A percentile compares a stretch with the other conserved stretches of the same genome.
Conservation (phyloP, 2,329 filamentous ascomycete genomes). For the Xylariaceae sp. region DNA sequence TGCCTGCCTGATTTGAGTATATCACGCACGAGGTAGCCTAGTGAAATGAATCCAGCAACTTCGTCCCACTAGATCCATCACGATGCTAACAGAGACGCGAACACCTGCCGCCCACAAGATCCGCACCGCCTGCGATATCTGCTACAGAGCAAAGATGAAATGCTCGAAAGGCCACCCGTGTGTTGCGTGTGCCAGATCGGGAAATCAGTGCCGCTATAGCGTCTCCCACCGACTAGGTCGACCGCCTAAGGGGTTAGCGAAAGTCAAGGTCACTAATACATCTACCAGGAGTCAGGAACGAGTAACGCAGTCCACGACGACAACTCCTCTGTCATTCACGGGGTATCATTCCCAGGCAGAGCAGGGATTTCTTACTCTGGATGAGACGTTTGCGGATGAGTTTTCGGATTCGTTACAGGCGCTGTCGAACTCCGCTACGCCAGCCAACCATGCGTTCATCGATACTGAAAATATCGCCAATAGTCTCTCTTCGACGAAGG, state of each 20-base stretch:
- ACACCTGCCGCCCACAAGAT: slow-evolving; percentile 1
- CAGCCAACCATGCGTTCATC: background rate
- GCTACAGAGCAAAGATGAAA: slow-evolving; percentile 2
- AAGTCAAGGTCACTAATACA: background rate
- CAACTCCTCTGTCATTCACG: background rate
- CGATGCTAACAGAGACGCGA: background rate
- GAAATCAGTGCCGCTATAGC: slow-evolving; percentile 2
- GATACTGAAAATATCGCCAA: background rate
- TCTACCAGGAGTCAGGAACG: background rate
- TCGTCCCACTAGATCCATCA: background rate
- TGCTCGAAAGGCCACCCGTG: slow-evolving; percentile 4
- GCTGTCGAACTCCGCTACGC: background rate
- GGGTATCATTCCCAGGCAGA: background rate
- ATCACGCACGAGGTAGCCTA: too few relatives aligned
- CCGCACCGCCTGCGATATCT: slow-evolving; percentile 2
- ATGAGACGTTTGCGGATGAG: background rate
- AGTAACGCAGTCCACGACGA: background rate
- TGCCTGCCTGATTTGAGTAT: too few relatives aligned
- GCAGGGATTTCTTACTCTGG: background rate
- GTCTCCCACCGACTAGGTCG: slow-evolving; percentile 3
- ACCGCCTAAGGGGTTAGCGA: background rate
- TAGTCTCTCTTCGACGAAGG: background rate
- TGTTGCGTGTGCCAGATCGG: background rate
- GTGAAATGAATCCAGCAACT: too few relatives aligned
- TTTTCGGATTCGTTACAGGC: background rate